A percentile compares a stretch with the other conserved stretches of the same genome.
phyloP scores from a whole-genome alignment of 1,284 basidiomycete genomes.

The Rhodotorula sp. region DNA sequence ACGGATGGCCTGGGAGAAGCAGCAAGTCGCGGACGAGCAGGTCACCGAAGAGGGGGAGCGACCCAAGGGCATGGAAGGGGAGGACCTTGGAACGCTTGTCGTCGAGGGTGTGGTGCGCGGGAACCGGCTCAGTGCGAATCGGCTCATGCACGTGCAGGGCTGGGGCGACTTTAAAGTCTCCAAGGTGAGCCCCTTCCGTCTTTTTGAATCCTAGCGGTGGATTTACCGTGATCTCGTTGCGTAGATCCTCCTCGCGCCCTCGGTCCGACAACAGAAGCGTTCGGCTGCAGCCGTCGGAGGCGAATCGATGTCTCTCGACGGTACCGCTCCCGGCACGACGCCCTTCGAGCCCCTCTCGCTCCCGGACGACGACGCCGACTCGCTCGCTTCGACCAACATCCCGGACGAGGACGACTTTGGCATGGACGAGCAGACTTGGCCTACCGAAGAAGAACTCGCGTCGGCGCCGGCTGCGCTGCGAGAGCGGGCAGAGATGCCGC shows the following conservation, averaged over 20 bases:
- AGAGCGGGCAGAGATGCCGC: constrained; percentile 47
- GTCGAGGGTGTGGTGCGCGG: constrained; percentile 85
- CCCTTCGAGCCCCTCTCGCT: constrained; percentile 52
- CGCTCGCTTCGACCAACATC: constrained; percentile 75
- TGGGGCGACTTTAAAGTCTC: constrained; percentile 84
- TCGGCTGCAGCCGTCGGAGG: neutral
- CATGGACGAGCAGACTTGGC: constrained; percentile 97
- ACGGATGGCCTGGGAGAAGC: constrained; percentile 46
- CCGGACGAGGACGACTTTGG: constrained; percentile 71
- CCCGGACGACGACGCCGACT: constrained; percentile 69
- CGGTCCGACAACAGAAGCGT: constrained; percentile 20
- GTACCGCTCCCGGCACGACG: constrained; percentile 51
- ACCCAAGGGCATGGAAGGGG: constrained; percentile 40
- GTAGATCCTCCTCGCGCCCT: constrained; percentile 30
- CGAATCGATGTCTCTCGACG: constrained; percentile 34
- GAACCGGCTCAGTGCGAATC: constrained; percentile 70
- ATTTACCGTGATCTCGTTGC: no score
- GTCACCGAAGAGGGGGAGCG: constrained; percentile 56
- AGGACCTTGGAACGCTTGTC: constrained; percentile 57
- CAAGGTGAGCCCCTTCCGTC: constrained; percentile 56
- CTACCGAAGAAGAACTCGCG: constrained; percentile 92
- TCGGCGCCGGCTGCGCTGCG: constrained; percentile 49
- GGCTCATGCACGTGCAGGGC: constrained; percentile 84
- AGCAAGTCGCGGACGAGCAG: neutral
- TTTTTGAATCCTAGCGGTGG: no score